These are phyloP conservation scores for Porphyrellus cyaneotinctus DNA, from an alignment of 768 basidiomycete genomes.

Conservation along the genomic window DNA sequence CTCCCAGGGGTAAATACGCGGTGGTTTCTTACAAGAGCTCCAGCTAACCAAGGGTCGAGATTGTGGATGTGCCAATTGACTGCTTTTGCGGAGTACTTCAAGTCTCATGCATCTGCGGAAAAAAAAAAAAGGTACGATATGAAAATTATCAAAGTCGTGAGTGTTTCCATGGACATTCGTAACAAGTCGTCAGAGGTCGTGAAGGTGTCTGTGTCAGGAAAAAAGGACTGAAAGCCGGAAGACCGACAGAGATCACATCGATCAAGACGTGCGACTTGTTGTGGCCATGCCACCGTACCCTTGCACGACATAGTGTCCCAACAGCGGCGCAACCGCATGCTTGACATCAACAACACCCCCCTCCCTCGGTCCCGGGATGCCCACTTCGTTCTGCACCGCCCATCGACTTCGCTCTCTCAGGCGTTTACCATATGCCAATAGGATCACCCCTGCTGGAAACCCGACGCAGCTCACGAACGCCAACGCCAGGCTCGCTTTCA, in stretches of 20 bases:
- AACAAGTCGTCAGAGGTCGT: neutral
- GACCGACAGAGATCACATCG: neutral
- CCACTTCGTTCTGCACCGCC: constrained; percentile 20
- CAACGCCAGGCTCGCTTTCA: constrained; percentile 15
- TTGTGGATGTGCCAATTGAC: neutral
- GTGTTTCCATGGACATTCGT: neutral
- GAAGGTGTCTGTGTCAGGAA: neutral
- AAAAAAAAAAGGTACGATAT: too few species aligned
- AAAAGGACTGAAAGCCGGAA: neutral
- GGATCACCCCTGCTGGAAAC: constrained; percentile 17
- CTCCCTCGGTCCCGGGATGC: neutral
- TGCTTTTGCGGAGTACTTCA: too few species aligned
- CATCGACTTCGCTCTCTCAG: constrained; percentile 23
- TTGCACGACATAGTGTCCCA: constrained; percentile 7
- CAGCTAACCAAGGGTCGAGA: neutral
- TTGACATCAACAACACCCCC: neutral
- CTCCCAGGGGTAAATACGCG: too few species aligned
- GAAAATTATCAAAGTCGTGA: neutral
- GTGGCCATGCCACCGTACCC: constrained; percentile 18
- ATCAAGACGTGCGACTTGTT: neutral
- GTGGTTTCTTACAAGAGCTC: too few species aligned
- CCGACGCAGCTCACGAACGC: constrained; percentile 24
- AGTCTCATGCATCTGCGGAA: neutral
- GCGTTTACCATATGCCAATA: constrained; percentile 21
- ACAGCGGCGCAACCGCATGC: constrained; percentile 9